phyloP scores from a whole-genome alignment of 768 basidiomycete genomes.

The Rhodosporidiobolus sp. region DNA sequence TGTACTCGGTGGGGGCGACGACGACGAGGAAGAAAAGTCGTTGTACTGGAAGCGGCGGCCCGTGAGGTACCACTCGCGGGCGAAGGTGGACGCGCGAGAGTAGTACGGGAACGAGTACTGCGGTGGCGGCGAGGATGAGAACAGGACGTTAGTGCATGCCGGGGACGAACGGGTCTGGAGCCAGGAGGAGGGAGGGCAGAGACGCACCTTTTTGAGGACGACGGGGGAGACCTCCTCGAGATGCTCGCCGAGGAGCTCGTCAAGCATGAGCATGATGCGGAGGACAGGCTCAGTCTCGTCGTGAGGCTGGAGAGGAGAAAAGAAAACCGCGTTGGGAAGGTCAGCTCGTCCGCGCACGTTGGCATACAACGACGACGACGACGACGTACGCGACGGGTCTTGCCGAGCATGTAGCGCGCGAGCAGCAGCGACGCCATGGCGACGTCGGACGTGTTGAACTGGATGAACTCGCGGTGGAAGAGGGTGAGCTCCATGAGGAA shows the following conservation, averaged over 20 bases:
- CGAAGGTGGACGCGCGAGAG: slow-evolving; percentile 88
- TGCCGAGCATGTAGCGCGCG: slow-evolving; percentile 72
- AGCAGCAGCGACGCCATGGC: slow-evolving; percentile 85
- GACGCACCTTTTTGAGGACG: slow-evolving; percentile 74
- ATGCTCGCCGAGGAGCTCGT: slow-evolving; percentile 75
- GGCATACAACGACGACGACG: background rate
- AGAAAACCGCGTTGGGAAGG: background rate
- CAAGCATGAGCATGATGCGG: slow-evolving; percentile 79
- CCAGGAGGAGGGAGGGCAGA: slow-evolving; percentile 45
- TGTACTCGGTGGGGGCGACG: slow-evolving; percentile 12
- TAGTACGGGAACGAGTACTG: slow-evolving; percentile 85
- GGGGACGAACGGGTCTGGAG: background rate
- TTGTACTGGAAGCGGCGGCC: slow-evolving; percentile 58
- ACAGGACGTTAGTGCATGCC: background rate
- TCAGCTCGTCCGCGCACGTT: background rate
- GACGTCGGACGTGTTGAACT: slow-evolving; percentile 76
- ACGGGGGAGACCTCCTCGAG: slow-evolving; percentile 92
- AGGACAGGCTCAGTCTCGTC: slow-evolving; percentile 81
- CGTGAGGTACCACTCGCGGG: slow-evolving; percentile 88
- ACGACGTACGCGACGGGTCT: slow-evolving; percentile 29
- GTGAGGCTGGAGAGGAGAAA: slow-evolving; percentile 47
- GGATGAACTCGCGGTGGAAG: slow-evolving; percentile 93
- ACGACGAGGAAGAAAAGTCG: slow-evolving; percentile 14
- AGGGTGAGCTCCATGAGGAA: slow-evolving; percentile 99
- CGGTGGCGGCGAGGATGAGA: too few species aligned